Base-by-base conservation (phyloP, 371 early-diverging fungal species). In the Mucor indicus region DNA sequence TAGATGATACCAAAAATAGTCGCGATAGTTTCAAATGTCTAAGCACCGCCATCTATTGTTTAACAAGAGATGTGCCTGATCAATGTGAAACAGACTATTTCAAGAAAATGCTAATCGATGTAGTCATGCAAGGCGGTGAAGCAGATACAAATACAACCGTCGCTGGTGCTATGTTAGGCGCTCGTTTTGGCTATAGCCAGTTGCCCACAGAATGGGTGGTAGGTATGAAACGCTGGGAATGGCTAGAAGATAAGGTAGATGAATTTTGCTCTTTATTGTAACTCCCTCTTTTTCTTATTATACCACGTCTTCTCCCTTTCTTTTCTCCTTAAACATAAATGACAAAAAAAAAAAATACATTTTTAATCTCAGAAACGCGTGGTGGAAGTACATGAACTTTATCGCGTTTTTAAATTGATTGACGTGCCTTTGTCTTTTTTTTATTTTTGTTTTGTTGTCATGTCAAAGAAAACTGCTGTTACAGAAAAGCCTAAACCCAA, bases 61-160 rank as follows among this genome's bases (percentile, higher is more conserved):
- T 73, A 25, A 79, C 80, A 11, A 67, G 83, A 31, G 50, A 56
- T 9, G 55, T 72, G 16, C 65, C 64, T 19, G 30, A 33, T 13
- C 49, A 57, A 16, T 31, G 21, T 15, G 75, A 77, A 45, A 63
- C 63, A 0, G 74, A 69, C 13, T 56, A 62, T 20, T 80, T 80
- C 47, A 75, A 70, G 41, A 61, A 55, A 9, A 67, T 80, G 31
- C 40, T 83, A 22, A 80, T 67, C 50, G 79, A 81, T 46, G 35
- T 86, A 17, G 65, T 75, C 2, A 57, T 84, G 64, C 81, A 86
- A 56, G 84, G 72, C 3, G 85, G 85, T 1, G 84, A 81, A 51
- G 83, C 84, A 2, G 85, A 85, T 48, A 83, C 83, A 13, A 85
- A 85, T 53, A 79, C 74, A 4, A 64, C 83, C 6, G 80, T 83